Conservation (phyloP, 2,329 filamentous ascomycete species). For the Tetracladium maxilliforme region DNA sequence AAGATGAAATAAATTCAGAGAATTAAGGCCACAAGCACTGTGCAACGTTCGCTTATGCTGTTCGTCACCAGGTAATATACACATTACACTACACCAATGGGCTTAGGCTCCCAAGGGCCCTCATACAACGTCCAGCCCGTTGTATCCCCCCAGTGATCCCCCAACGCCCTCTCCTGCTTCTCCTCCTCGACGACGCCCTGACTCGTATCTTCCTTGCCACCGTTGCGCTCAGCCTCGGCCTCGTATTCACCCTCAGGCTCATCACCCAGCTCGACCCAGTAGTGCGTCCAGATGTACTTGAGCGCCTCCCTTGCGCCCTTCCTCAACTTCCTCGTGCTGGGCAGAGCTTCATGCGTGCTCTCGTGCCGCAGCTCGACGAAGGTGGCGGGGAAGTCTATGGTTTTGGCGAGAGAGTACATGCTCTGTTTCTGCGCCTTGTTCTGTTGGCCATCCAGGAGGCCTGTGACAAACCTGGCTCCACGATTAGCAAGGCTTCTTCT, state of each 20-base stretch:
- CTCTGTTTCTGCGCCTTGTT: slow-evolving; percentile 53
- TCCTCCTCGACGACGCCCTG: slow-evolving; percentile 5
- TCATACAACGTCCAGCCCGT: slow-evolving; percentile 32
- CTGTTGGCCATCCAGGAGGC: slow-evolving; percentile 61
- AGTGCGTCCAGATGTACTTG: slow-evolving; percentile 78
- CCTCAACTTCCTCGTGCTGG: slow-evolving; percentile 58
- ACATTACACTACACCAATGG: slow-evolving; percentile 38
- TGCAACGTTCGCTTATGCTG: too few relatives aligned
- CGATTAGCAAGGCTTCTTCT: too few relatives aligned
- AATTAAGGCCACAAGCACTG: too few relatives aligned
- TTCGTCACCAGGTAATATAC: too few relatives aligned
- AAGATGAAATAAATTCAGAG: too few relatives aligned
- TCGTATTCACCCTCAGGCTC: slow-evolving; percentile 1
- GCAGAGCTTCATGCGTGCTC: slow-evolving; percentile 78
- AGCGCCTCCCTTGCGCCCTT: slow-evolving; percentile 56
- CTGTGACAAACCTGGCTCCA: slow-evolving; percentile 65
- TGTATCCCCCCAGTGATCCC: slow-evolving; percentile 7
- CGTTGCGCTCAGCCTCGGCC: slow-evolving; percentile 5
- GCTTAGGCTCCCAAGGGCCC: slow-evolving; percentile 39
- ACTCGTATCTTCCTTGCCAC: slow-evolving; percentile 9
- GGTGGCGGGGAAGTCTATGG: slow-evolving; percentile 53
- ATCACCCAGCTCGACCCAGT: slow-evolving; percentile 42
- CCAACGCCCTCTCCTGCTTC: slow-evolving; percentile 5
- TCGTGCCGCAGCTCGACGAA: slow-evolving; percentile 87
- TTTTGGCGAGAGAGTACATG: slow-evolving; percentile 58